phyloP scores from a whole-genome alignment of 179 eudicot genomes.

The Beta macrorhiza region DNA sequence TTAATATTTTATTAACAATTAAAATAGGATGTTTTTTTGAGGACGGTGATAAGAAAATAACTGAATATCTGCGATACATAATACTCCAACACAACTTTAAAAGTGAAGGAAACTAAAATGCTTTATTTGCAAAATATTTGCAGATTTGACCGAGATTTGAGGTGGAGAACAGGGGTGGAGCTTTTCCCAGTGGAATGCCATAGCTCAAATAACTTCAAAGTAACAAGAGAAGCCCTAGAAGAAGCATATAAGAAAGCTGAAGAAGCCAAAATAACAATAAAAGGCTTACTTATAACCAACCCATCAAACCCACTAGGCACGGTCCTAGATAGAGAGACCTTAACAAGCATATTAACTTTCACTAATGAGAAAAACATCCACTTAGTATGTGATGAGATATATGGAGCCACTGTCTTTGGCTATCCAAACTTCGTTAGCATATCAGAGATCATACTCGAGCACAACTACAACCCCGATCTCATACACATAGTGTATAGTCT shows the following conservation, averaged over 20 bases:
- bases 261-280: slow-evolving; percentile 54
- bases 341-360: slow-evolving; percentile 45
- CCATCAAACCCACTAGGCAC: slow-evolving; percentile 96
- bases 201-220: slow-evolving; percentile 68
- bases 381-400: slow-evolving; percentile 77
- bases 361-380: slow-evolving; percentile 64
- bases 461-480: slow-evolving; percentile 48
- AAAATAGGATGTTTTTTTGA: too few relatives aligned
- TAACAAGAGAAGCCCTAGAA: slow-evolving; percentile 59
- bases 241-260: slow-evolving; percentile 58
- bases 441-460: slow-evolving; percentile 52
- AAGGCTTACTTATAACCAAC: slow-evolving; percentile 75
- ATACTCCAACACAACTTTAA: too few relatives aligned
- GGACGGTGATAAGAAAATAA: too few relatives aligned
- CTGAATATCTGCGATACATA: too few relatives aligned
- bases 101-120: slow-evolving; percentile 4
- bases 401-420: slow-evolving; percentile 74
- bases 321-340: slow-evolving; percentile 57
- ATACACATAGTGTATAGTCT: slow-evolving; percentile 79
- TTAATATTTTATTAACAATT: too few relatives aligned
- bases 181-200: slow-evolving; percentile 64
- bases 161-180: slow-evolving; percentile 85
- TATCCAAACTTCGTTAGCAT: slow-evolving; percentile 56
- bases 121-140: slow-evolving; percentile 16
- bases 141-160: slow-evolving; percentile 86